phyloP scores from a whole-genome alignment of 768 basidiomycete species.

The Hortiboletus flavorubellus region DNA sequence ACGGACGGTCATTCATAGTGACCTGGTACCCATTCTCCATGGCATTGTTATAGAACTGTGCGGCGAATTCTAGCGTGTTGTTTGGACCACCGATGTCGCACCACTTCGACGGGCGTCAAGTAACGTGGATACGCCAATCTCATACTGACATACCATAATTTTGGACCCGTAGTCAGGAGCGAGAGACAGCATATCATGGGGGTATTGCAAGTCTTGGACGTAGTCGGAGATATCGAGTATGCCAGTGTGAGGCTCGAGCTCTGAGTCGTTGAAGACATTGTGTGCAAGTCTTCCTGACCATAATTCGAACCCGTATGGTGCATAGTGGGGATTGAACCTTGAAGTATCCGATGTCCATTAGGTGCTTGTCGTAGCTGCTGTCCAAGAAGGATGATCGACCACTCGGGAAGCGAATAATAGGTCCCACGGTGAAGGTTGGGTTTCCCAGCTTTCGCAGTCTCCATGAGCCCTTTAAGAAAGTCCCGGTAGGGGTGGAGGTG shows the following conservation, averaged over 20 bases:
- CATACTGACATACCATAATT: conserved; percentile 44
- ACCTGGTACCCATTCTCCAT: conserved; percentile 43
- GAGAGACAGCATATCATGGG: conserved; percentile 51
- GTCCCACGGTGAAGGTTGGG: conserved; percentile 54
- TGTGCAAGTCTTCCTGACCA: conserved; percentile 56
- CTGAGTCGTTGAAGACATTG: conserved; percentile 44
- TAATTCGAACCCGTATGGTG: conserved; percentile 44
- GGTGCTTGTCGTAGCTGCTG: not conserved
- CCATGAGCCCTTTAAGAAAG: conserved; percentile 48
- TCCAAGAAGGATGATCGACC: conserved; percentile 28
- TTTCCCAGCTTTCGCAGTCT: conserved; percentile 46
- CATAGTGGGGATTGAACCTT: conserved; percentile 56
- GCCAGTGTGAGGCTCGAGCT: conserved; percentile 55
- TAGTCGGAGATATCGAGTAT: conserved; percentile 48
- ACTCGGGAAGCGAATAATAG: conserved; percentile 57
- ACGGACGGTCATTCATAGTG: conserved; percentile 42
- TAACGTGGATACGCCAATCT: not conserved
- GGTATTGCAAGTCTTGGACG: conserved; percentile 46
- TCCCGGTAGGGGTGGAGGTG: conserved; percentile 50
- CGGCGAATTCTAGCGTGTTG: conserved; percentile 42
- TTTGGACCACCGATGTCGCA: conserved; percentile 56
- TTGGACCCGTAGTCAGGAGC: conserved; percentile 47
- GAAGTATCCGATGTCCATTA: not conserved
- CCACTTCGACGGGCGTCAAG: conserved; percentile 40
- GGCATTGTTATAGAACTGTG: conserved; percentile 45